phyloP scores from a whole-genome alignment of 805 yeast genomes.

The Starmerella sp. region DNA sequence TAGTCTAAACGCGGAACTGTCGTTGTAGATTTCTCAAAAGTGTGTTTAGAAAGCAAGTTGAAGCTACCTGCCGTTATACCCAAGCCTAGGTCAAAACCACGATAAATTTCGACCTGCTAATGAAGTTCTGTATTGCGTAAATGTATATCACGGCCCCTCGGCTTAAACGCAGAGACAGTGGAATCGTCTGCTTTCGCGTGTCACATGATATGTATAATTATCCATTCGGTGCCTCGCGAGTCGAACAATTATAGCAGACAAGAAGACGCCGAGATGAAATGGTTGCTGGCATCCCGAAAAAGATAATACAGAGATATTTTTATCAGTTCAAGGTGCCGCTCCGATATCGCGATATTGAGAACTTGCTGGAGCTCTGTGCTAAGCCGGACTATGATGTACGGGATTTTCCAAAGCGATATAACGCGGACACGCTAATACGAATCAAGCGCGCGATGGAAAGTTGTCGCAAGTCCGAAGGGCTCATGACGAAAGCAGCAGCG shows the following conservation, averaged over 20 bases:
- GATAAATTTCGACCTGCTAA: no score
- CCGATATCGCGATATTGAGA: constrained; percentile 10
- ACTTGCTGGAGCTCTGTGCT: constrained; percentile 7
- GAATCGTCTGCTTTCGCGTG: no score
- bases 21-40: no score
- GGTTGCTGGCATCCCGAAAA: constrained; percentile 20
- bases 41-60: no score
- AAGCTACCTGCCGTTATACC: no score
- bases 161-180: no score
- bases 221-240: background rate
- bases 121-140: no score
- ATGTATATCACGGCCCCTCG: no score
- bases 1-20: no score
- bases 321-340: constrained; percentile 18
- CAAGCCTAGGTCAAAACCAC: no score
- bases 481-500: constrained; percentile 45
- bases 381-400: constrained; percentile 10
- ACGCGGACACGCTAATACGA: constrained; percentile 49
- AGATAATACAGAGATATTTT: constrained; percentile 16
- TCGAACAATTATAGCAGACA: no score
- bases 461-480: constrained; percentile 48
- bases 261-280: constrained; percentile 1
- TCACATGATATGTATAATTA: no score
- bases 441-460: constrained; percentile 58
- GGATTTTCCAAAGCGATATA: constrained; percentile 37